Evolutionary conservation across 2,329 filamentous ascomycete species (phyloP), one percentile per base, ranked within the genome.

Genomic region (Cercospora janseana): DNA sequence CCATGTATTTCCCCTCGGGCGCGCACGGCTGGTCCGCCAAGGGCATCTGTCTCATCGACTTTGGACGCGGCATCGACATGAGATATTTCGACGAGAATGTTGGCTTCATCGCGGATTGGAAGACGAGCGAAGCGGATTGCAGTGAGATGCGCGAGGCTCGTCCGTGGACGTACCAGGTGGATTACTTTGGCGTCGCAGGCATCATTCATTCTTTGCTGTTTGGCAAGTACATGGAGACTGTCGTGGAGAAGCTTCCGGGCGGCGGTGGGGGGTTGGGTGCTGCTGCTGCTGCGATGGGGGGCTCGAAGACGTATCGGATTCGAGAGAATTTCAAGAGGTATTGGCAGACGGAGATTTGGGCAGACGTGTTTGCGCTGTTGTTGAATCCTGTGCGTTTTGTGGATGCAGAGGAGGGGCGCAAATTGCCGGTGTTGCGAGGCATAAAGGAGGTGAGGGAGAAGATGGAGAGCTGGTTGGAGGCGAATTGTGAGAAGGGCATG

Each of bases 101-200:
- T 8, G 84, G 85, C 59, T 98, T 98, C 75, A 82, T 97, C 52
- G 93, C 92, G 0, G 93, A 98, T 72, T 98, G 93, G 93, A 87
- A 93, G 69, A 90, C 88, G 0, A 82, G 81, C 12, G 79, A 86
- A 18, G 85, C 89, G 45, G 93, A 98, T 70, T 98, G 93, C 69
- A 86, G 88, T 13, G 93, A 98, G 75, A 95, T 97, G 81, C 86
- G 91, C 38, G 92, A 98, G 72, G 81, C 89, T 49, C 80, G 92
- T 1, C 90, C 91, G 0, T 98, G 93, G 93, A 97, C 92, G 1
- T 96, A 90, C 75, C 93, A 98, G 69, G 88, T 96, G 59, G 93
- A 98, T 73, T 94, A 97, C 63, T 88, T 95, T 69, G 93, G 93
- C 9, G 78, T 96, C 0, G 93, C 93, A 0, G 90, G 89, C 4